A percentile compares a stretch with the other conserved stretches of the same genome.
Conservation (phyloP, 2,329 filamentous ascomycete genomes). For the Ampelomyces quisqualis region DNA sequence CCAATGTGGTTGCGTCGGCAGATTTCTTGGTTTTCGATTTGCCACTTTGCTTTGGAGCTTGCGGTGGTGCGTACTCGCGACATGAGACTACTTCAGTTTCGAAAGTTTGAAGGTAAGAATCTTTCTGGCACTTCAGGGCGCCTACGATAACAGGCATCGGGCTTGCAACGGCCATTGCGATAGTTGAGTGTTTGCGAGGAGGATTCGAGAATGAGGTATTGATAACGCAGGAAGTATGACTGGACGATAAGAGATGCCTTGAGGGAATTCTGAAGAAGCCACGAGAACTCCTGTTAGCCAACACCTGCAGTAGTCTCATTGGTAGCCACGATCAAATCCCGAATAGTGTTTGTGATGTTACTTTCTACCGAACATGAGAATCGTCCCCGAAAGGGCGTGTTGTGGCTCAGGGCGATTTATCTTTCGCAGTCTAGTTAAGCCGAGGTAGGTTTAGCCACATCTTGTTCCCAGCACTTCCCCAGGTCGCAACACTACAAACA, state of each 20-base stretch:
- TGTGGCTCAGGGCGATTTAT: not conserved
- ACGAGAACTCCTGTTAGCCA: constrained; percentile 18
- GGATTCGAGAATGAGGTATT: not conserved
- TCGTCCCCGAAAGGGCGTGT: no score
- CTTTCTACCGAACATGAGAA: not conserved
- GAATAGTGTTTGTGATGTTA: no score
- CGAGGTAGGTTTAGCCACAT: constrained; percentile 6
- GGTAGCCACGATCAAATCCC: not conserved
- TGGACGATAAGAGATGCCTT: constrained; percentile 3
- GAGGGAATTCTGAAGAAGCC: constrained; percentile 13
- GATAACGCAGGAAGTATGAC: constrained; percentile 5
- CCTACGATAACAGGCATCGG: constrained; percentile 30
- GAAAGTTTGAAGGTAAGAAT: constrained; percentile 35
- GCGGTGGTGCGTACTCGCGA: constrained; percentile 28
- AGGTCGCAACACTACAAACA: not conserved
- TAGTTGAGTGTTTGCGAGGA: not conserved
- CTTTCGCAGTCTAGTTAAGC: not conserved
- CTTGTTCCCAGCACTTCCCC: no score
- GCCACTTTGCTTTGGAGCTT: constrained; percentile 12
- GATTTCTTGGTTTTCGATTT: constrained; percentile 34
- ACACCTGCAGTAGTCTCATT: constrained; percentile 10
- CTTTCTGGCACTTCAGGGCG: constrained; percentile 34
- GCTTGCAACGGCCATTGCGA: constrained; percentile 19
- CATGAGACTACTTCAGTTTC: constrained; percentile 38
- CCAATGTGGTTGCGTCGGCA: constrained; percentile 26